A percentile compares a stretch with the other conserved stretches of the same genome.
Conservation (phyloP, 345 rosid species). For the Lumnitzera littorea region DNA sequence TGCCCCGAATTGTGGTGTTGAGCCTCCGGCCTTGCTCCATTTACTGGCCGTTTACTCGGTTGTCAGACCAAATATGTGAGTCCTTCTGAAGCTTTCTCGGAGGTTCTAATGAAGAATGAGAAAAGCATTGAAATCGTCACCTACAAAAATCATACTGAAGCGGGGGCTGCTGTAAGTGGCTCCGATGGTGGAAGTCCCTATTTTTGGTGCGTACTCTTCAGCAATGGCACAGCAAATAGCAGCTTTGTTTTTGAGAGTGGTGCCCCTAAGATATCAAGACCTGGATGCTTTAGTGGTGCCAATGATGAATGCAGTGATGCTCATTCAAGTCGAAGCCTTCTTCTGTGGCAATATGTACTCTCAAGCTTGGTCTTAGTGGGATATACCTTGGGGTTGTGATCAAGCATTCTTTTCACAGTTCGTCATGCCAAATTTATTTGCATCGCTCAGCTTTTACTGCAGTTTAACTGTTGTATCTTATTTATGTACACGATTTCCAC, state of each 20-base stretch:
- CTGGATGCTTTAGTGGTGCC: conserved; percentile 75
- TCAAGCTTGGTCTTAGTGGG: conserved; percentile 20
- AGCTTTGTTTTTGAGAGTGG: conserved; percentile 53
- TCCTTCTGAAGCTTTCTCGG: conserved; percentile 53
- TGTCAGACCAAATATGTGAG: conserved; percentile 43
- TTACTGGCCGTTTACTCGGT: conserved; percentile 61
- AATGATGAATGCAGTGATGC: conserved; percentile 46
- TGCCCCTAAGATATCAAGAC: conserved; percentile 39
- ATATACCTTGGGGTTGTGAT: conserved; percentile 26
- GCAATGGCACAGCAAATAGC: conserved; percentile 47
- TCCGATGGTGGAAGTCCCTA: conserved; percentile 58
- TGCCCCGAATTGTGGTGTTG: conserved; percentile 61
- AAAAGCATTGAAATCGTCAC: conserved; percentile 50
- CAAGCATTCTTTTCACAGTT: background rate
- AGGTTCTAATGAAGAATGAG: conserved; percentile 35
- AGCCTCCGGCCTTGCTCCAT: conserved; percentile 40
- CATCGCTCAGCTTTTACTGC: no score
- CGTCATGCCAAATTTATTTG: no score
- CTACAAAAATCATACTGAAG: conserved; percentile 58
- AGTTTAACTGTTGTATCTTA: no score
- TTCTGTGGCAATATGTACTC: conserved; percentile 16
- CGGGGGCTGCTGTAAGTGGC: conserved; percentile 56
- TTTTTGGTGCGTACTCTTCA: conserved; percentile 75
- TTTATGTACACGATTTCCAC: no score
- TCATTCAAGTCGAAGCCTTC: conserved; percentile 13